A percentile compares a stretch with the other conserved stretches of the same genome.
Conservation (phyloP, 208 protist species). For the Leishmania turanica region DNA sequence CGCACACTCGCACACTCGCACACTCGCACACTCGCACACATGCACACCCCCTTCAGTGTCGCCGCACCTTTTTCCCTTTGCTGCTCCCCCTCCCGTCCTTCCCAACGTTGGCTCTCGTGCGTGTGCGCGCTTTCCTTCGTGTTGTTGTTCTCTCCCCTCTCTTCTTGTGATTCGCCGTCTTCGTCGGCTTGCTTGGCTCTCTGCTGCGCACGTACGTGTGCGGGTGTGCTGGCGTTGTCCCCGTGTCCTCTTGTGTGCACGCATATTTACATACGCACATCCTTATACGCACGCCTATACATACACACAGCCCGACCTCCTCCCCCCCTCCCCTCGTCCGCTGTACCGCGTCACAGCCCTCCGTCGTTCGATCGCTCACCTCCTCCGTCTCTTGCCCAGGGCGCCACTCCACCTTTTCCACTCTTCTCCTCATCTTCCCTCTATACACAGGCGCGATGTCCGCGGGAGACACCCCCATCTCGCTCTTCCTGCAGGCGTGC, state of each 20-base stretch:
- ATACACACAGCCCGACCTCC: background rate
- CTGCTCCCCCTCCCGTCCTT: background rate
- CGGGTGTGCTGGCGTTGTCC: background rate
- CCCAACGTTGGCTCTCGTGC: background rate
- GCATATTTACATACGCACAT: background rate
- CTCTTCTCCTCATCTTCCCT: background rate
- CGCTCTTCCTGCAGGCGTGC: constrained; percentile 74
- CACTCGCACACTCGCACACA: background rate
- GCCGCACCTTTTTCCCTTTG: background rate
- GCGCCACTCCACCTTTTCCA: background rate
- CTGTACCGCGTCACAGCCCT: background rate
- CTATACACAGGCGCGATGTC: constrained; percentile 22
- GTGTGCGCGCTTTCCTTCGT: background rate
- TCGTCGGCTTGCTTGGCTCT: background rate
- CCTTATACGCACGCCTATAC: background rate
- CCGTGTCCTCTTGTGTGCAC: background rate
- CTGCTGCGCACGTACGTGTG: constrained; percentile 1
- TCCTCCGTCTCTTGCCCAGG: background rate
- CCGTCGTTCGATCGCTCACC: background rate
- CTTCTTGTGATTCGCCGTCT: background rate
- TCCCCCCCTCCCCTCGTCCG: background rate
- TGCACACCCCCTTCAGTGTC: background rate
- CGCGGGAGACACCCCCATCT: constrained; percentile 56
- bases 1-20: background rate
- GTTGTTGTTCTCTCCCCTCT: no score